Base-by-base conservation (phyloP, 139 green algal species). In the Chlorella ohadii region DNA sequence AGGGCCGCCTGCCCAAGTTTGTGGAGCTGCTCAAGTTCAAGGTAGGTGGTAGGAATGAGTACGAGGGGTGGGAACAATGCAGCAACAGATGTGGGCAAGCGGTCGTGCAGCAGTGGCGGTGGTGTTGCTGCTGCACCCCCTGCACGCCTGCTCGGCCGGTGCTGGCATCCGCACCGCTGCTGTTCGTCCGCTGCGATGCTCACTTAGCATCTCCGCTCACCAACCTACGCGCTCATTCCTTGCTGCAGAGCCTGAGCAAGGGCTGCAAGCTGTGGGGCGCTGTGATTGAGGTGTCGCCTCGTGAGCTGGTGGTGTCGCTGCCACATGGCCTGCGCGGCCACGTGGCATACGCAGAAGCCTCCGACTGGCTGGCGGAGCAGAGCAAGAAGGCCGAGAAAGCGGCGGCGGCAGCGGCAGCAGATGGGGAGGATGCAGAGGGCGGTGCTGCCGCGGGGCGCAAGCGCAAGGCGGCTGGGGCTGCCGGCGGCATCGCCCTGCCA, bases 21-120 rank as follows among this genome's bases (percentile, higher is more conserved):
- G 94, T 95, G 23, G 94, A 98, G 87, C 87, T 97, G 28, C 91
- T 98, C 36, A 96, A 96, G 70, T 93, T 91, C 87, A 96, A 96
- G 93, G 93, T 94, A 66, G 25, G 74, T 47, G 6, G 51, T 22
- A 13, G 51, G 51, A 2, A 51, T 51, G 44, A 51, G 44, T n/a
- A n/a, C n/a, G n/a, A n/a, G n/a, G n/a, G n/a, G n/a, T n/a, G n/a
- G n/a, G n/a, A n/a, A n/a, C n/a, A n/a, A n/a, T n/a, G n/a, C n/a
- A n/a, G n/a, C n/a, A n/a, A n/a, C n/a, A n/a, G n/a, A n/a, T n/a
- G n/a, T n/a, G n/a, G n/a, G n/a, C n/a, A n/a, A n/a, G n/a, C n/a
- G n/a, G n/a, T n/a, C n/a, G n/a, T n/a, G n/a, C n/a, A n/a, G n/a
- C n/a, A n/a, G n/a, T n/a, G n/a, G n/a, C n/a, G n/a, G n/a, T n/a